Base-by-base conservation (phyloP, 495 filamentous ascomycete genomes). In the Cladorrhinum samala region DNA sequence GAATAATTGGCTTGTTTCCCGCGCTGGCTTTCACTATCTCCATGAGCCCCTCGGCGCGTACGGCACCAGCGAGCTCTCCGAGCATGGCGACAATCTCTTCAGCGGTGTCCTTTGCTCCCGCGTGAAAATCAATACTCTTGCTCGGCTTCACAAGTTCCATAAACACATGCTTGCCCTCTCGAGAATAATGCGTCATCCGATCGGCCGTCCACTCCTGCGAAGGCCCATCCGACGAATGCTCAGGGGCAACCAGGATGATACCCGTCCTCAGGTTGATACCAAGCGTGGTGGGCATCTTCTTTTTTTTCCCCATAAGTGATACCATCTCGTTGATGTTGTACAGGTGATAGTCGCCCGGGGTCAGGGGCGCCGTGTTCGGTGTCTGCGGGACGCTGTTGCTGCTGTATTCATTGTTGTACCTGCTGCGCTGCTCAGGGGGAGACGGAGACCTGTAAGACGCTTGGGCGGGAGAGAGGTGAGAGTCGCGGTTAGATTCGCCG, bases 311-410 rank as follows among this genome's bases (percentile, higher is more conserved):
- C 83, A 94, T 89, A 14, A 89, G 82, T 24, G 90, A 90, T 2
- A 95, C 83, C 83, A 96, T 94, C 68, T 99, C 94, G 68, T 89
- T 92, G 68, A 99, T 88, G 62, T 92, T 95, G 70, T 95, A 96
- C 61, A 96, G 77, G 61, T 91, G 89, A 64, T 88, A 96, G 18
- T 88, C 88, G 9, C 86, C 87, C 3, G 85, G 86, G 14, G 82
- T 85, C 2, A 78, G 76, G 33, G 68, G 61, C 7, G 64, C 50
- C 8, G 62, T 63, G 16, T 53, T 62, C 50, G 49, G 67, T 39
- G 54, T 63, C 54, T 38, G 61, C 33, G 52, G 63, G 51, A 50
- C 58, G 13, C 53, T 52, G 9, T 55, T 54, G 40, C 55, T 59
- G 49, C 64, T 53, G 43, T 56, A 53, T 25, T 71, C 66, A 46